phyloP scores from a whole-genome alignment of 75 land plant genomes.

The Cupressus sempervirens region DNA sequence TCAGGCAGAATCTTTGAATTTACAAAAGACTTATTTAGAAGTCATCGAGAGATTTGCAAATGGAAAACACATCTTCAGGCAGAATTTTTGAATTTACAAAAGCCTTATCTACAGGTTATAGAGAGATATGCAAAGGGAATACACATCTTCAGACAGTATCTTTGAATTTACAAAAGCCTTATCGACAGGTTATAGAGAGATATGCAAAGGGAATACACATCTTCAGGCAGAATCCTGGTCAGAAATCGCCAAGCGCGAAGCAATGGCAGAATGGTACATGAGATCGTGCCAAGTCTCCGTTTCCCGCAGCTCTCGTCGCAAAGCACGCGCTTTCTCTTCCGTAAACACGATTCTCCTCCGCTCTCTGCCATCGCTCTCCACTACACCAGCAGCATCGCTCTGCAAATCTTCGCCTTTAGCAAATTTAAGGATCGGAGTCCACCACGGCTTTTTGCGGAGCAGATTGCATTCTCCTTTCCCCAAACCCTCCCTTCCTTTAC shows the following conservation, averaged over 20 bases:
- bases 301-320: slow-evolving; percentile 37
- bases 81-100: too few species aligned
- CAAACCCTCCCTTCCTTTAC: neutral
- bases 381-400: neutral
- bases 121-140: neutral
- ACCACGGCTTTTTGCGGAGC: slow-evolving; percentile 6
- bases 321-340: slow-evolving; percentile 51
- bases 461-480: neutral
- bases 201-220: neutral
- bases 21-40: neutral
- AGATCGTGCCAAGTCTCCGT: slow-evolving; percentile 42
- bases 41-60: neutral
- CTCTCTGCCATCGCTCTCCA: neutral
- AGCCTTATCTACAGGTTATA: neutral
- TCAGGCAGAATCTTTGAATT: too few species aligned
- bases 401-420: neutral
- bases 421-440: slow-evolving; percentile 11
- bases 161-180: neutral
- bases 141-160: neutral
- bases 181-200: neutral
- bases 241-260: slow-evolving; percentile 41
- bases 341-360: slow-evolving; percentile 23
- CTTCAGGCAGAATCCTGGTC: neutral
- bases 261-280: slow-evolving; percentile 68
- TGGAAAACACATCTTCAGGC: neutral